These are phyloP conservation scores for Botryotinia convoluta DNA, from an alignment of 2,329 filamentous ascomycete species.

Conservation along the genomic window DNA sequence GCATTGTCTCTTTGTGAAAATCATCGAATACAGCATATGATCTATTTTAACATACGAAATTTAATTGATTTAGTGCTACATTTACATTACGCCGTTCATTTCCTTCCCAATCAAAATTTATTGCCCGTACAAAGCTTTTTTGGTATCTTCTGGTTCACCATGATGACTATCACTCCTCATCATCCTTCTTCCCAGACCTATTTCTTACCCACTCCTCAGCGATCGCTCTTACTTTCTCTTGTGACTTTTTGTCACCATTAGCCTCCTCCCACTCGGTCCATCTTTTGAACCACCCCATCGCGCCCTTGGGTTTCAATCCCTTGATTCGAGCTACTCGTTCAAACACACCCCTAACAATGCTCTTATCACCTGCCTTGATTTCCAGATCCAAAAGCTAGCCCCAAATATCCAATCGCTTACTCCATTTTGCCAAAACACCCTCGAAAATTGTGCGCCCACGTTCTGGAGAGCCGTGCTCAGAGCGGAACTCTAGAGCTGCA, in stretches of 20 bases:
- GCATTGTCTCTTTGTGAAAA: not conserved
- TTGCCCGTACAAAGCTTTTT: not conserved
- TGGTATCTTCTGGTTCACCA: conserved; percentile 12
- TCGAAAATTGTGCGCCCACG: conserved; percentile 94
- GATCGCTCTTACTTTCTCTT: conserved; percentile 67
- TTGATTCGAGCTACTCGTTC: conserved; percentile 71
- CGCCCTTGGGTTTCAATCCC: conserved; percentile 76
- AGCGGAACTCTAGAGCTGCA: conserved; percentile 87
- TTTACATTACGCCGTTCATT: conserved; percentile 7
- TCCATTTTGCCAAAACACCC: conserved; percentile 76
- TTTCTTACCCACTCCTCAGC: conserved; percentile 68
- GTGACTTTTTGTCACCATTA: conserved; percentile 65
- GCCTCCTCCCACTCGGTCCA: conserved; percentile 88
- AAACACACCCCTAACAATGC: conserved; percentile 72
- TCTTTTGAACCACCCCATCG: conserved; percentile 83
- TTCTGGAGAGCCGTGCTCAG: conserved; percentile 77
- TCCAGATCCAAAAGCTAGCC: conserved; percentile 89
- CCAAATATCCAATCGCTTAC: conserved; percentile 90
- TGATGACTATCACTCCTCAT: conserved; percentile 11
- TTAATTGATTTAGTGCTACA: conserved; percentile 6
- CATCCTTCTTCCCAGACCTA: conserved; percentile 40
- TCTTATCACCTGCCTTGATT: conserved; percentile 55
- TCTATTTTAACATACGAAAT: not conserved
- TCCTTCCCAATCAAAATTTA: not conserved
- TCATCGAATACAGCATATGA: not conserved